These are phyloP conservation scores for Seiridium unicorne DNA, from an alignment of 2,329 filamentous ascomycete species.

Conservation along the genomic window DNA sequence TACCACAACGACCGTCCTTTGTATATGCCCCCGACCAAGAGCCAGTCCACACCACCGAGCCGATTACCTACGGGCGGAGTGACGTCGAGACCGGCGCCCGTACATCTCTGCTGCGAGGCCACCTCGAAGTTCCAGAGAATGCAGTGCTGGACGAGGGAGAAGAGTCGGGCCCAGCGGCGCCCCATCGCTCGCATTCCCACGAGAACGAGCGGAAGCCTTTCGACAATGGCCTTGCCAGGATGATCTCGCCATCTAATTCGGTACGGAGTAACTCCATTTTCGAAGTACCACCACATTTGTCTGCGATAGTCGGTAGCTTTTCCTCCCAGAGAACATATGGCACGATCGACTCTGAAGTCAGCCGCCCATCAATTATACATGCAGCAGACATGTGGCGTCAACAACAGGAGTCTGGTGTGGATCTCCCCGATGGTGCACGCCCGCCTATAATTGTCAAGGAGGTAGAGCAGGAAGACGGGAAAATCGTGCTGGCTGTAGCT, in stretches of 20 bases:
- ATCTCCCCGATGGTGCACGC: slow-evolving; percentile 54
- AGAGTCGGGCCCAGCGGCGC: slow-evolving; percentile 20
- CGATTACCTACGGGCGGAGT: slow-evolving; percentile 39
- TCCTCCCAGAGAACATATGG: slow-evolving; percentile 55
- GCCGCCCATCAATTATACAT: slow-evolving; percentile 47
- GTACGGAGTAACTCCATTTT: slow-evolving; percentile 50
- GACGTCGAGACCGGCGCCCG: slow-evolving; percentile 36
- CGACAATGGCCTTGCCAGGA: slow-evolving; percentile 38
- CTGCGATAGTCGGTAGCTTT: slow-evolving; percentile 71
- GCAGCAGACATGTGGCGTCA: slow-evolving; percentile 51
- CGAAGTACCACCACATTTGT: slow-evolving; percentile 57
- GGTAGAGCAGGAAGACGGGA: slow-evolving; percentile 78
- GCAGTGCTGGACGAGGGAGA: slow-evolving; percentile 23
- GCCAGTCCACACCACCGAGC: slow-evolving; percentile 33
- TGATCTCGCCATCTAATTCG: slow-evolving; percentile 26
- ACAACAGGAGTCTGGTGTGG: slow-evolving; percentile 49
- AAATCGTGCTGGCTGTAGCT: slow-evolving; percentile 78
- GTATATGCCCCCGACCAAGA: slow-evolving; percentile 59
- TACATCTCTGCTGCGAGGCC: slow-evolving; percentile 50
- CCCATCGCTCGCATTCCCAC: slow-evolving; percentile 11
- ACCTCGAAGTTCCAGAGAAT: slow-evolving; percentile 40
- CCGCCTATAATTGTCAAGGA: slow-evolving; percentile 85
- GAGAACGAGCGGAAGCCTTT: slow-evolving; percentile 45
- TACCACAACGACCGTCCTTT: slow-evolving; percentile 76
- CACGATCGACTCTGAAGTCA: slow-evolving; percentile 43